phyloP scores from a whole-genome alignment of 163 green algal species.

The Scenedesmus sp. region DNA sequence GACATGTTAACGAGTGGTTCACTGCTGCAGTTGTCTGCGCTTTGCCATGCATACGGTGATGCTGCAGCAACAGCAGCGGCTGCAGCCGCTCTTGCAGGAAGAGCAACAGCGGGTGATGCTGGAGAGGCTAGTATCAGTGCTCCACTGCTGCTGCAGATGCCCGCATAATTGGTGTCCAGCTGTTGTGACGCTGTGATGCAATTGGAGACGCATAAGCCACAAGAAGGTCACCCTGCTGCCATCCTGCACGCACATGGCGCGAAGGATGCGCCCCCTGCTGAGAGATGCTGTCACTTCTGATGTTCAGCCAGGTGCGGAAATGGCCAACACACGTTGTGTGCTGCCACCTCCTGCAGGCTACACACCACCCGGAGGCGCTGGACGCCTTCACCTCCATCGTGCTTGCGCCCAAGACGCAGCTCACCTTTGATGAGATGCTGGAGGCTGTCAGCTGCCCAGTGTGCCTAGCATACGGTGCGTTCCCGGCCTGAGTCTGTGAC shows the following conservation, averaged over 20 bases:
- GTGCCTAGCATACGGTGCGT: slow-evolving; percentile 60
- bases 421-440: slow-evolving; percentile 71
- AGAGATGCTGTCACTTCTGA: too few relatives aligned
- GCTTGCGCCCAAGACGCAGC: slow-evolving; percentile 61
- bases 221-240: too few relatives aligned
- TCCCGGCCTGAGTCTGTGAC: too few relatives aligned
- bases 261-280: too few relatives aligned
- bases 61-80: neutral
- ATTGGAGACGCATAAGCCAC: too few relatives aligned
- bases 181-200: too few relatives aligned
- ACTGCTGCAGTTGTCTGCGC: slow-evolving; percentile 42
- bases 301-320: too few relatives aligned
- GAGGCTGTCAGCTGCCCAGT: slow-evolving; percentile 56
- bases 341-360: slow-evolving; percentile 77
- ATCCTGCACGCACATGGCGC: too few relatives aligned
- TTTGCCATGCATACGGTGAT: neutral
- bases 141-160: too few relatives aligned
- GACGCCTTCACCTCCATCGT: slow-evolving; percentile 80
- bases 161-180: too few relatives aligned
- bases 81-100: neutral
- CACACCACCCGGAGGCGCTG: slow-evolving; percentile 71
- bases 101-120: neutral
- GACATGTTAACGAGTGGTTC: slow-evolving; percentile 8
- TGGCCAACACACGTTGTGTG: too few relatives aligned
- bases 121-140: too few relatives aligned